phyloP scores from a whole-genome alignment of 495 filamentous ascomycete genomes.

The Hypoxylon intermedium region DNA sequence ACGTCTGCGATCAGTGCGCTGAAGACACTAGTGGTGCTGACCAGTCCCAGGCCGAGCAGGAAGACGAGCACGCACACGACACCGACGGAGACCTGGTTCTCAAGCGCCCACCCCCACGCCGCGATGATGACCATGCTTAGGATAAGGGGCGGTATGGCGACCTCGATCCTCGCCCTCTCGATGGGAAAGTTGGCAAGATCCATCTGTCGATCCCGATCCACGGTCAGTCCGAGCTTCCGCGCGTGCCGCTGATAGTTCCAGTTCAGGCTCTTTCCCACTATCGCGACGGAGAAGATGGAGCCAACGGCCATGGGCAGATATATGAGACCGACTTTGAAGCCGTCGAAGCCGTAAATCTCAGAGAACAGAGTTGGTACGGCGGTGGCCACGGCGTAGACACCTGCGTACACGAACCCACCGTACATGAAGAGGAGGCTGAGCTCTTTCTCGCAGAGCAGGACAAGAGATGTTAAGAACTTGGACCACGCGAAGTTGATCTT shows the following conservation, averaged over 20 bases:
- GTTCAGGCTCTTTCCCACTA: conserved; percentile 63
- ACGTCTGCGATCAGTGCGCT: conserved; percentile 49
- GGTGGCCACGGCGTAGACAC: conserved; percentile 62
- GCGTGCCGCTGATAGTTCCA: conserved; percentile 59
- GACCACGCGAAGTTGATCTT: conserved; percentile 49
- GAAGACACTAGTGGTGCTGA: conserved; percentile 64
- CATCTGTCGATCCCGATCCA: conserved; percentile 55
- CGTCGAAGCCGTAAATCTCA: conserved; percentile 62
- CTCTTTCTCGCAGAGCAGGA: conserved; percentile 67
- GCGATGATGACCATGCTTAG: conserved; percentile 53
- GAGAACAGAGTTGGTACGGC: conserved; percentile 52
- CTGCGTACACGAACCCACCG: conserved; percentile 63
- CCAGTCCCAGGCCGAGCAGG: conserved; percentile 62
- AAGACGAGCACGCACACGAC: conserved; percentile 63
- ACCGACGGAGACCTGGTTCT: conserved; percentile 50
- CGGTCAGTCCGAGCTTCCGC: conserved; percentile 48
- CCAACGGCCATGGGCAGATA: conserved; percentile 64
- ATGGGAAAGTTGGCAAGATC: conserved; percentile 68
- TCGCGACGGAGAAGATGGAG: conserved; percentile 61
- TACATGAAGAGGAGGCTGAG: conserved; percentile 62
- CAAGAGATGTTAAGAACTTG: conserved; percentile 67
- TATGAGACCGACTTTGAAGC: conserved; percentile 64
- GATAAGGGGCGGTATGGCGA: conserved; percentile 56
- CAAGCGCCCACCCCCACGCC: conserved; percentile 61
- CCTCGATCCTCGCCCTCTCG: conserved; percentile 64